Evolutionary conservation across 495 filamentous ascomycete genomes (phyloP).

Genomic region (Oleoguttula mirabilis): DNA sequence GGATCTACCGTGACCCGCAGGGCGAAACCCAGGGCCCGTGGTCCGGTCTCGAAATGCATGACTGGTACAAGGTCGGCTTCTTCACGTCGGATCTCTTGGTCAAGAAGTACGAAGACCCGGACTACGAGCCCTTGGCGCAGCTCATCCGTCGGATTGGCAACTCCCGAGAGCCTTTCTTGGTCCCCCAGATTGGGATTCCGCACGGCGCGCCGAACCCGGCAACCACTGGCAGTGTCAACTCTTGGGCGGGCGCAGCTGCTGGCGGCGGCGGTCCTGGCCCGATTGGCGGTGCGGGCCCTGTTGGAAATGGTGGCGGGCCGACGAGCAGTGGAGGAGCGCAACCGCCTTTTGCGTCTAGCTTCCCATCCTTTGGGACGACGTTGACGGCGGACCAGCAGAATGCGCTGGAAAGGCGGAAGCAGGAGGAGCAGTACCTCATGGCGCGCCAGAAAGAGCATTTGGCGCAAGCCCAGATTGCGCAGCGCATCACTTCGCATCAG

Average conservation of each 20-base stretch:
- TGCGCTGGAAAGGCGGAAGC: conserved; percentile 86
- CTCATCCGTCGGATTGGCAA: conserved; percentile 94
- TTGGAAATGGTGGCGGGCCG: conserved; percentile 30
- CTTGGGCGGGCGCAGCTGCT: conserved; percentile 34
- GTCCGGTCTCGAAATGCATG: conserved; percentile 95
- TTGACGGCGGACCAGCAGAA: conserved; percentile 96
- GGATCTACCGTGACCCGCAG: conserved; percentile 94
- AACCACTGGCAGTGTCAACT: conserved; percentile 24
- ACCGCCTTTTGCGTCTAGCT: conserved; percentile 87
- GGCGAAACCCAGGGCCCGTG: conserved; percentile 87
- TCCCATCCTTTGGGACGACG: conserved; percentile 95
- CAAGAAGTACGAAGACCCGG: conserved; percentile 80
- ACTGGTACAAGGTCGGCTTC: conserved; percentile 98
- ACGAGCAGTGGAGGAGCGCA: conserved; percentile 47
- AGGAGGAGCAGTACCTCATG: conserved; percentile 95
- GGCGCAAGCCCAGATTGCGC: conserved; percentile 73
- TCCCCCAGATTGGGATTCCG: conserved; percentile 88
- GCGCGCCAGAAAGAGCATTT: conserved; percentile 87
- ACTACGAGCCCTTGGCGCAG: conserved; percentile 94
- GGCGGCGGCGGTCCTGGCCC: too few relatives aligned
- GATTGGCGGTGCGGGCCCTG: conserved; percentile 28
- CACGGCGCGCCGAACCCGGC: conserved; percentile 42
- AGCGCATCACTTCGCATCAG: conserved; percentile 61
- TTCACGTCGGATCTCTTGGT: conserved; percentile 90
- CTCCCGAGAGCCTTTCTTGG: conserved; percentile 91